A percentile compares a stretch with the other conserved stretches of the same genome.
phyloP scores from a whole-genome alignment of 805 yeast species.

The Brettanomyces bruxellensis region DNA sequence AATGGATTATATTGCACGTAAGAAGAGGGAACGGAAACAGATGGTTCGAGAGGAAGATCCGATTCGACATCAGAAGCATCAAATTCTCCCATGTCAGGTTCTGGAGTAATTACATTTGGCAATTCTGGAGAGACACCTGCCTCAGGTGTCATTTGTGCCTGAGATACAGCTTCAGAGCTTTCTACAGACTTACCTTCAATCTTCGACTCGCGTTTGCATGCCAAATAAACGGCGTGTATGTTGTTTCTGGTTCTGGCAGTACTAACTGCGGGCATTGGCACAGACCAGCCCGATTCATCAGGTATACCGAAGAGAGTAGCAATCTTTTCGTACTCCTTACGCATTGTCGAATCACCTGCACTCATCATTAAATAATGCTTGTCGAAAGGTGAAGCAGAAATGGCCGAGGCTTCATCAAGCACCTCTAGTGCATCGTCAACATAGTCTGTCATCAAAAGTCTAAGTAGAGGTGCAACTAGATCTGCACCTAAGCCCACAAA shows the following conservation, averaged over 20 bases:
- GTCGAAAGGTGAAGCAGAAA: slow-evolving; percentile 88
- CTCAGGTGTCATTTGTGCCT: background rate
- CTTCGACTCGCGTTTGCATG: slow-evolving; percentile 50
- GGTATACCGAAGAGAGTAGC: slow-evolving; percentile 93
- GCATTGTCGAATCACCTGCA: slow-evolving; percentile 69
- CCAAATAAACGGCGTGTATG: slow-evolving; percentile 89
- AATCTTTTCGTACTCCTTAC: slow-evolving; percentile 75
- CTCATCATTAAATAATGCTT: slow-evolving; percentile 88
- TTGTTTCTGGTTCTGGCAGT: slow-evolving; percentile 85
- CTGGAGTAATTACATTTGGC: background rate
- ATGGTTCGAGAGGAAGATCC: slow-evolving; percentile 1
- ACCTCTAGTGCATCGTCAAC: slow-evolving; percentile 88
- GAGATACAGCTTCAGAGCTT: background rate
- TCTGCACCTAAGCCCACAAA: slow-evolving; percentile 93
- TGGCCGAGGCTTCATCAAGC: slow-evolving; percentile 70
- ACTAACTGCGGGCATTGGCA: slow-evolving; percentile 89
- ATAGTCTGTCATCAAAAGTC: slow-evolving; percentile 71
- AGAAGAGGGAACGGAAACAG: slow-evolving; percentile 5
- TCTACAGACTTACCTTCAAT: slow-evolving; percentile 29
- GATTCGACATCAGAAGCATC: background rate
- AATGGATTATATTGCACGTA: slow-evolving; percentile 28
- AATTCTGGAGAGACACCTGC: background rate
- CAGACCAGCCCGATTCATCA: slow-evolving; percentile 93
- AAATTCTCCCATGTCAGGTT: background rate
- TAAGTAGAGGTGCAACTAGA: slow-evolving; percentile 77